Conservation (phyloP, 2,329 filamentous ascomycete genomes). For the Sporothrix schenckii region DNA sequence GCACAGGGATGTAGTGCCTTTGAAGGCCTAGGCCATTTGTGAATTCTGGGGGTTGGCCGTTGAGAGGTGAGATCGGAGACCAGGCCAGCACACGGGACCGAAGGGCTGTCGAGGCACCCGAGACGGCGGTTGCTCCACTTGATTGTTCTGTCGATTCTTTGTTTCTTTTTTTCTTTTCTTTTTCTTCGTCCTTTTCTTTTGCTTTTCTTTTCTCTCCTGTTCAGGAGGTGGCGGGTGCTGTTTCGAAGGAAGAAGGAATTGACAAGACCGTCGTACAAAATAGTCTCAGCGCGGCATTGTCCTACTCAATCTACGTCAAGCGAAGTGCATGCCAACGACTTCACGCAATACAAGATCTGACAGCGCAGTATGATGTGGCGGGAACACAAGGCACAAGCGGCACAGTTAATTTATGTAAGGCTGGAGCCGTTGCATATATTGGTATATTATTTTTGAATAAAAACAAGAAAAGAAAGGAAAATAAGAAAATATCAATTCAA, state of each 20-base stretch:
- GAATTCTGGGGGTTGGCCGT: slow-evolving; percentile 1
- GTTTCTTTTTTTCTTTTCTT: background rate
- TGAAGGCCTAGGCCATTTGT: background rate
- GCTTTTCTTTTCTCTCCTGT: background rate
- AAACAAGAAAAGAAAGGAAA: too few relatives aligned
- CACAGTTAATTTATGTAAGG: background rate
- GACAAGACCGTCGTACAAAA: background rate
- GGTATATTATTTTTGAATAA: background rate
- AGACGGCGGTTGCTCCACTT: background rate
- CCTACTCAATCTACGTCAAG: slow-evolving; percentile 14
- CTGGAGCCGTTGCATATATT: background rate
- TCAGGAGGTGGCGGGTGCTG: background rate
- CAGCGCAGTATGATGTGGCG: background rate
- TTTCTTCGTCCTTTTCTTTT: background rate
- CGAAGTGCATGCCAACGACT: background rate
- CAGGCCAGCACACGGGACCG: too few relatives aligned
- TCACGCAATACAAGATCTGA: slow-evolving; percentile 16
- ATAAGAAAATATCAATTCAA: too few relatives aligned
- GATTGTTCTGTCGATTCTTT: background rate
- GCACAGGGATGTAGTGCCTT: background rate
- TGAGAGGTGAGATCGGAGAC: background rate
- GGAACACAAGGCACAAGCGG: background rate
- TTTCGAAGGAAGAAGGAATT: background rate
- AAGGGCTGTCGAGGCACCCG: background rate
- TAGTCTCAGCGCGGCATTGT: background rate